A percentile compares a stretch with the other conserved stretches of the same genome.
phyloP scores from a whole-genome alignment of 1,139 yeast species.

The Scheffersomyces illinoinensis region DNA sequence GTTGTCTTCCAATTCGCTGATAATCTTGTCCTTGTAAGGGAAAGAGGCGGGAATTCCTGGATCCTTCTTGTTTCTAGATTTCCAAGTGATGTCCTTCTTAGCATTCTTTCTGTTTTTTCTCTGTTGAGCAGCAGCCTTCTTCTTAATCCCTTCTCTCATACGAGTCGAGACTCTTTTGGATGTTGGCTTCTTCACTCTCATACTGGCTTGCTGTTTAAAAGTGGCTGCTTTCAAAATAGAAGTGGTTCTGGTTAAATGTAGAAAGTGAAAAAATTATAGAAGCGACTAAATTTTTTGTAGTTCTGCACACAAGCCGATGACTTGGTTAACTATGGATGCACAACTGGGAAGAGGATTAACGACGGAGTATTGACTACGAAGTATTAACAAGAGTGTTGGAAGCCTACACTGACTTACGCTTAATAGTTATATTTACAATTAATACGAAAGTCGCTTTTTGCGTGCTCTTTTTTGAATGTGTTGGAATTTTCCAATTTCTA shows the following conservation, averaged over 20 bases:
- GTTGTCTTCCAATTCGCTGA: constrained; percentile 76
- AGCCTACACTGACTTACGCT: neutral
- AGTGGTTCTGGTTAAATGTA: neutral
- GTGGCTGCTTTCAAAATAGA: neutral
- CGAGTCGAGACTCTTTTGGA: constrained; percentile 88
- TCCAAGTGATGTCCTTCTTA: constrained; percentile 94
- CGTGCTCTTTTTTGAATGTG: neutral
- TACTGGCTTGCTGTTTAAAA: constrained; percentile 8
- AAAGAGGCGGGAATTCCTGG: constrained; percentile 94
- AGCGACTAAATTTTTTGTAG: neutral
- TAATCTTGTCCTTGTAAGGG: constrained; percentile 86
- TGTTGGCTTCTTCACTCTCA: constrained; percentile 66
- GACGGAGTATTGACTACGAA: neutral
- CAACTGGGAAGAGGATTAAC: neutral
- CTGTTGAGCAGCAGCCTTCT: constrained; percentile 90
- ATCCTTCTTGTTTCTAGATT: constrained; percentile 76
- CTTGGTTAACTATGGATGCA: neutral
- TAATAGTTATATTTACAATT: neutral
- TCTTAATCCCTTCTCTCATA: constrained; percentile 93
- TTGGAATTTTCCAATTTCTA: neutral
- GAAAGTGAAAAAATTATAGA: neutral
- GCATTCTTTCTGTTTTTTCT: constrained; percentile 80
- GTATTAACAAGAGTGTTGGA: neutral
- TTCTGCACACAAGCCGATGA: neutral
- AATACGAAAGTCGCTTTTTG: too few relatives aligned